These are phyloP conservation scores for Discostella stelligera DNA, from an alignment of 352 stramenopile species.

Conservation along the genomic window DNA sequence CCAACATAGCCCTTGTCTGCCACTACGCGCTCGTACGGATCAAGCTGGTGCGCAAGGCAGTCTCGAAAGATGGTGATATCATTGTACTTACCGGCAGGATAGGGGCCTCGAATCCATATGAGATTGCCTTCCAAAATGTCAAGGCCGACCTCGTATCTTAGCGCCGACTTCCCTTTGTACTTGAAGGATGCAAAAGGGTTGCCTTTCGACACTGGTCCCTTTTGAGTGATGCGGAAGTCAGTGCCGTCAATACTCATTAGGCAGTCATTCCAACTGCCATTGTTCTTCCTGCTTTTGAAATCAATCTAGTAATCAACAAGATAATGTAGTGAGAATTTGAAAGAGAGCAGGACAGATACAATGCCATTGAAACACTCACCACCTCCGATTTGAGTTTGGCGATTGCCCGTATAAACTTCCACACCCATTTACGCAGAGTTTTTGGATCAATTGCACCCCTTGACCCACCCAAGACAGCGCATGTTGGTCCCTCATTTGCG, in stretches of 20 bases:
- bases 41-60: slow-evolving; percentile 13
- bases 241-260: slow-evolving; percentile 45
- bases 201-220: slow-evolving; percentile 2
- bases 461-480: slow-evolving; percentile 13
- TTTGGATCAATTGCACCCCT: slow-evolving; percentile 23
- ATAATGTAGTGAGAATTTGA: not conserved
- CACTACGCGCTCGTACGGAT: slow-evolving; percentile 16
- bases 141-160: slow-evolving; percentile 43
- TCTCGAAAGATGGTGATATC: slow-evolving; percentile 38
- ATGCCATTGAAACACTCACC: slow-evolving; percentile 15
- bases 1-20: slow-evolving; percentile 35
- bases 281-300: slow-evolving; percentile 20
- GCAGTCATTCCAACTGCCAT: slow-evolving; percentile 12
- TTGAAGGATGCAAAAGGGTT: slow-evolving; percentile 33
- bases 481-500: slow-evolving; percentile 6
- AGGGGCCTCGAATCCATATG: slow-evolving; percentile 33
- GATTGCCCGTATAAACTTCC: slow-evolving; percentile 22
- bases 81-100: slow-evolving; percentile 13
- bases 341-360: no score
- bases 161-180: slow-evolving; percentile 21
- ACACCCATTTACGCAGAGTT: slow-evolving; percentile 29
- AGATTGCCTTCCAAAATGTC: slow-evolving; percentile 31
- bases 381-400: slow-evolving; percentile 6
- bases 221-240: slow-evolving; percentile 29
- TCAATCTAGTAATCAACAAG: slow-evolving; percentile 10